These are phyloP conservation scores for Cyathus striatus DNA, from an alignment of 768 basidiomycete genomes.

Conservation along the genomic window DNA sequence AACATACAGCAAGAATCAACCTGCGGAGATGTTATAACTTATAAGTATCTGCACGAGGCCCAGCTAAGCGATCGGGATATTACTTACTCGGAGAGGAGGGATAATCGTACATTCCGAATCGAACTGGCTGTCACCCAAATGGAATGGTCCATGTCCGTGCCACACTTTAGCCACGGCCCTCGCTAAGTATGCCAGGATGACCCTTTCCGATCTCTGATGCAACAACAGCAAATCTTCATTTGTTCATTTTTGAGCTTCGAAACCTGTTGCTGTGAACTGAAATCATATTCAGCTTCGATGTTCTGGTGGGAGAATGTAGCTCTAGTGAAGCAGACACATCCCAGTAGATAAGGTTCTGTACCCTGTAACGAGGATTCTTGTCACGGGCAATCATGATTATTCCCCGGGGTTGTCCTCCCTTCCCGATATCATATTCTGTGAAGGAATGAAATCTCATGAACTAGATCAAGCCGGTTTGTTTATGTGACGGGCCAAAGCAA, in stretches of 20 bases:
- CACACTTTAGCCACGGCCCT: slow-evolving; percentile 19
- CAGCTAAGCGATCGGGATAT: slow-evolving; percentile 25
- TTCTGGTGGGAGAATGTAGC: slow-evolving; percentile 12
- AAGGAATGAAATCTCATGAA: slow-evolving; percentile 8
- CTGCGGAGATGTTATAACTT: slow-evolving; percentile 23
- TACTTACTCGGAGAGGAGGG: slow-evolving; percentile 24
- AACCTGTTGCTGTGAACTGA: too few relatives aligned
- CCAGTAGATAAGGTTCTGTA: slow-evolving; percentile 19
- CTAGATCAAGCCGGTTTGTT: slow-evolving; percentile 20
- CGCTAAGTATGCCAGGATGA: slow-evolving; percentile 13
- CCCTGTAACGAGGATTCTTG: slow-evolving; percentile 17
- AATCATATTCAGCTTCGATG: background rate
- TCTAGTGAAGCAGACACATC: slow-evolving; percentile 10
- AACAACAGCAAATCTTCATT: too few relatives aligned
- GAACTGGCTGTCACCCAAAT: slow-evolving; percentile 24
- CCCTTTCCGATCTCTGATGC: slow-evolving; percentile 7
- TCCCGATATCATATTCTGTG: slow-evolving; percentile 1
- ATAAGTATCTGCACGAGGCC: slow-evolving; percentile 41
- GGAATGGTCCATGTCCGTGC: slow-evolving; percentile 19
- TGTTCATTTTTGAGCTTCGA: too few relatives aligned
- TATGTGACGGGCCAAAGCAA: slow-evolving; percentile 2
- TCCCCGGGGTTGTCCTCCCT: background rate
- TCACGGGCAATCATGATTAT: slow-evolving; percentile 4
- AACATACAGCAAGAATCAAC: slow-evolving; percentile 27
- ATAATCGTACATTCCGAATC: slow-evolving; percentile 23